Evolutionary conservation across 768 basidiomycete genomes (phyloP).

Genomic region (Daedalea quercina): DNA sequence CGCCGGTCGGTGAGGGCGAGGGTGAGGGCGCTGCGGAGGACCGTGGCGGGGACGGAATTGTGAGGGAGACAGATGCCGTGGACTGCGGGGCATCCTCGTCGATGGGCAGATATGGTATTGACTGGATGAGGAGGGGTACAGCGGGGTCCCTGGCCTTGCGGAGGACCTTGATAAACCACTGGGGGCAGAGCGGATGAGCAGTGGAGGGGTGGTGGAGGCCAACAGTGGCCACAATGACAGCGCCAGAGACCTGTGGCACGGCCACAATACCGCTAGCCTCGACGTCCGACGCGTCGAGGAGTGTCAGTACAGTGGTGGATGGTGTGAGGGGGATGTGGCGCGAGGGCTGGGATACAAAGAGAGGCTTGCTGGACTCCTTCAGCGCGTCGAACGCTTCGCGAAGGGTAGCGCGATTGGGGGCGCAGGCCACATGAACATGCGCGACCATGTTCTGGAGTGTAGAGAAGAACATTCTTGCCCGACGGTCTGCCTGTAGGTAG

Average conservation of each 20-base stretch:
- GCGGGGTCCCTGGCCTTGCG: too few species aligned
- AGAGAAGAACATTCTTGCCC: too few species aligned
- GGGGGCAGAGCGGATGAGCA: not conserved
- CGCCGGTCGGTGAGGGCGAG: too few species aligned
- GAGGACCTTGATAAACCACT: too few species aligned
- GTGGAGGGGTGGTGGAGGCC: not conserved
- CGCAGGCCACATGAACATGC: not conserved
- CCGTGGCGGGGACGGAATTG: too few species aligned
- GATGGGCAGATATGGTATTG: too few species aligned
- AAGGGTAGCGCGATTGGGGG: not conserved
- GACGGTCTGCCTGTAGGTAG: too few species aligned
- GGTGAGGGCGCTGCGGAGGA: too few species aligned
- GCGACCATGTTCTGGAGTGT: not conserved
- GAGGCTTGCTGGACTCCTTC: not conserved
- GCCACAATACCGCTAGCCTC: not conserved
- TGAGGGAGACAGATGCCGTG: too few species aligned
- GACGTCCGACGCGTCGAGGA: not conserved
- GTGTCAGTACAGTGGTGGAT: not conserved
- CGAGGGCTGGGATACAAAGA: not conserved
- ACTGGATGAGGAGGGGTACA: too few species aligned
- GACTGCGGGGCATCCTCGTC: too few species aligned
- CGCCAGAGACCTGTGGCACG: not conserved
- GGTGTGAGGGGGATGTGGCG: not conserved
- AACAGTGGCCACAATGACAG: not conserved
- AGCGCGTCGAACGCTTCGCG: not conserved